A percentile compares a stretch with the other conserved stretches of the same genome.
phyloP scores from a whole-genome alignment of 305 asterid species.

The Rubia peregrina region DNA sequence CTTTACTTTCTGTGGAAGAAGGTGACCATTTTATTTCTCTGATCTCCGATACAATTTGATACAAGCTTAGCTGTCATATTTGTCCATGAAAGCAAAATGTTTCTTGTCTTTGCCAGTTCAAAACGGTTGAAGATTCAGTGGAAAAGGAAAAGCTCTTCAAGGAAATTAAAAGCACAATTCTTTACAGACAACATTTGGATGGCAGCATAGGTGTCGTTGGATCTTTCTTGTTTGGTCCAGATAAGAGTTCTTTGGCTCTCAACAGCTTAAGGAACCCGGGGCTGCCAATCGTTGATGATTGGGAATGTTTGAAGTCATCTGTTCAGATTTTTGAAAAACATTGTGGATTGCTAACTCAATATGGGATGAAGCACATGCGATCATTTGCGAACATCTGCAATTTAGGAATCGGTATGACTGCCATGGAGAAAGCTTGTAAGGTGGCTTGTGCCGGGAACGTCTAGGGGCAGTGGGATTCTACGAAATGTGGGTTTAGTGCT shows the following conservation, averaged over 20 bases:
- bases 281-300: slow-evolving; percentile 66
- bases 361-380: slow-evolving; percentile 94
- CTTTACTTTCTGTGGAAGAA: slow-evolving; percentile 56
- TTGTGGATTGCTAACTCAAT: slow-evolving; percentile 74
- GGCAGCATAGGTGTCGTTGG: slow-evolving; percentile 50
- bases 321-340: slow-evolving; percentile 60
- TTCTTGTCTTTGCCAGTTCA: slow-evolving; percentile 33
- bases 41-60: too few relatives aligned
- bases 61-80: too few relatives aligned
- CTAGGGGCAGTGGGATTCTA: slow-evolving; percentile 22
- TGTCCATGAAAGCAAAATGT: background rate
- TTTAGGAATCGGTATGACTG: slow-evolving; percentile 20
- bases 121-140: slow-evolving; percentile 24
- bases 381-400: slow-evolving; percentile 83
- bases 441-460: slow-evolving; percentile 39
- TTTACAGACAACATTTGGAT: slow-evolving; percentile 59
- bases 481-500: slow-evolving; percentile 52
- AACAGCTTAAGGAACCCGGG: slow-evolving; percentile 34
- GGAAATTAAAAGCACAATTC: slow-evolving; percentile 39
- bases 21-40: background rate
- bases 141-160: slow-evolving; percentile 41
- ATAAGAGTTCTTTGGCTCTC: slow-evolving; percentile 35
- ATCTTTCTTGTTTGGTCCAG: slow-evolving; percentile 51
- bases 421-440: slow-evolving; percentile 57
- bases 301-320: slow-evolving; percentile 81